phyloP scores from a whole-genome alignment of 176 grass and related monocot genomes.

The Lolium rigidum region DNA sequence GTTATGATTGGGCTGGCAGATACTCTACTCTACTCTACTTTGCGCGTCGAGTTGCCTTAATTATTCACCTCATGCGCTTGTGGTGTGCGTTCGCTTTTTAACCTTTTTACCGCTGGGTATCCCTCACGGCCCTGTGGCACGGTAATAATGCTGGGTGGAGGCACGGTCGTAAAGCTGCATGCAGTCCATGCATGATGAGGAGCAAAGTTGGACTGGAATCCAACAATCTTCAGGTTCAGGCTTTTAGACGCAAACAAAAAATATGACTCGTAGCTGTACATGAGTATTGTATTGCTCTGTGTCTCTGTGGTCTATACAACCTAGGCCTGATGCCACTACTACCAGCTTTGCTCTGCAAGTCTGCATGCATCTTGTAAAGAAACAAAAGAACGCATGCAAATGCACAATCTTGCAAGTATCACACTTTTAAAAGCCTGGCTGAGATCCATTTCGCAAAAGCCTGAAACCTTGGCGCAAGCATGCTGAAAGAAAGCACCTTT shows the following conservation, averaged over 20 bases:
- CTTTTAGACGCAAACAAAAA: not conserved
- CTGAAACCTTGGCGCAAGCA: constrained; percentile 49
- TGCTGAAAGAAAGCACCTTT: constrained; percentile 42
- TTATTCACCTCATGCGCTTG: constrained; percentile 46
- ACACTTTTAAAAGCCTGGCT: constrained; percentile 40
- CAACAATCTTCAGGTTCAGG: constrained; percentile 10
- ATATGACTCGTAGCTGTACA: not conserved
- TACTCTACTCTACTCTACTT: not conserved
- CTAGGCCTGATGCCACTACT: not conserved
- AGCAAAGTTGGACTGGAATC: constrained; percentile 38
- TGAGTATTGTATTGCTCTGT: not conserved
- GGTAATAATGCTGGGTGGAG: constrained; percentile 29
- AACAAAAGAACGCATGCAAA: not conserved
- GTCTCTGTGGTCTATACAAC: not conserved
- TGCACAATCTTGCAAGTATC: not conserved
- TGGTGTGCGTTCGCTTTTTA: constrained; percentile 7
- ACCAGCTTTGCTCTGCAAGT: not conserved
- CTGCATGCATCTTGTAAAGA: constrained; percentile 20
- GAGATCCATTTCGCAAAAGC: constrained; percentile 46
- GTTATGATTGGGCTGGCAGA: constrained; percentile 52
- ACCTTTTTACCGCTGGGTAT: constrained; percentile 47
- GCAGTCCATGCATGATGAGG: constrained; percentile 46
- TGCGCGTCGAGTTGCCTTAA: constrained; percentile 29
- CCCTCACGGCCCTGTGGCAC: not conserved
- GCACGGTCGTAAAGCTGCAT: constrained; percentile 46